phyloP scores from a whole-genome alignment of 2,329 filamentous ascomycete genomes.

The Biscogniauxia sp. region DNA sequence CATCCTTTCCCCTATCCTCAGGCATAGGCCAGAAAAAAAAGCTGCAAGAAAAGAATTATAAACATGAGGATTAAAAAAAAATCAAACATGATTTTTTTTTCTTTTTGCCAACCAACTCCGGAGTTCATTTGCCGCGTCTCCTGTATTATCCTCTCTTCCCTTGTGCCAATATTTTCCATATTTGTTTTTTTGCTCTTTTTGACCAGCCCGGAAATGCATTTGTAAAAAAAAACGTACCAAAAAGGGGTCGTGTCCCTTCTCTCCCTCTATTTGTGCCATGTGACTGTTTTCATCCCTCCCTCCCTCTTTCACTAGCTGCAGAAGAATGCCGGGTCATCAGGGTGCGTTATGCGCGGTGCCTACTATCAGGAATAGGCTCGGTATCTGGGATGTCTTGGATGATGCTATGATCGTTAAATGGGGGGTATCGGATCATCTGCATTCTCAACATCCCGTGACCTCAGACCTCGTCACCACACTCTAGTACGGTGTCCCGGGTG shows the following conservation, averaged over 20 bases:
- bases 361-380: background rate
- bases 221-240: background rate
- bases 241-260: background rate
- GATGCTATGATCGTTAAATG: background rate
- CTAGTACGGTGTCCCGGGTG: background rate
- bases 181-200: background rate
- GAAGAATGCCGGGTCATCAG: background rate
- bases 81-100: constrained; percentile 15
- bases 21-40: too few relatives aligned
- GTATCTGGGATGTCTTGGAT: background rate
- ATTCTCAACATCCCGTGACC: background rate
- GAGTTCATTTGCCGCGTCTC: constrained; percentile 11
- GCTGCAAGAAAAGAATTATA: constrained; percentile 14
- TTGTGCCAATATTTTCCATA: background rate
- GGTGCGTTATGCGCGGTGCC: background rate
- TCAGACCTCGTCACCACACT: background rate
- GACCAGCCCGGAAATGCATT: background rate
- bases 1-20: too few relatives aligned
- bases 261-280: background rate
- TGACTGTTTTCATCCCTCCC: background rate
- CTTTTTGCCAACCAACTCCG: constrained; percentile 25
- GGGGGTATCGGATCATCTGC: background rate
- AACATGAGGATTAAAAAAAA: constrained; percentile 18
- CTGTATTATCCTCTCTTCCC: constrained; percentile 9
- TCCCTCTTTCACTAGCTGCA: background rate